Evolutionary conservation across 129 eudicot species (phyloP).

Genomic region (Flaveria ramosissima): DNA sequence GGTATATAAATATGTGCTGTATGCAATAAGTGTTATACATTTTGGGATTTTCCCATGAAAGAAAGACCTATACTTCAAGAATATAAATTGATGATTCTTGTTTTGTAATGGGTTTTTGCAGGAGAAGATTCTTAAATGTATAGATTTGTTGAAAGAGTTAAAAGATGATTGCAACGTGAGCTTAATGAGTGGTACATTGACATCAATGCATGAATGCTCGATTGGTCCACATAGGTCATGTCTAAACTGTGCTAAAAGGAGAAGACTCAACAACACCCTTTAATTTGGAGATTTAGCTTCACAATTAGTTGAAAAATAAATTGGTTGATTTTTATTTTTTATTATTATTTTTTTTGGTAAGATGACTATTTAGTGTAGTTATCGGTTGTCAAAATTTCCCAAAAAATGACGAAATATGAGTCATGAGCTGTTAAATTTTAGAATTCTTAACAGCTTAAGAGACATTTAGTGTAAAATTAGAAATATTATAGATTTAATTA

Average conservation of each 20-base stretch:
- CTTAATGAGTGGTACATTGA: conserved; percentile 26
- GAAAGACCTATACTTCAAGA: conserved; percentile 22
- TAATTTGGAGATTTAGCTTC: conserved; percentile 23
- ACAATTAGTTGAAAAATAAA: conserved; percentile 2
- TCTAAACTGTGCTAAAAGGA: conserved; percentile 39
- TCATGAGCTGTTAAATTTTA: conserved; percentile 52
- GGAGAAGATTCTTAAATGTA: conserved; percentile 52
- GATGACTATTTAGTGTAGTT: conserved; percentile 27
- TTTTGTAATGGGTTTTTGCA: conserved; percentile 33
- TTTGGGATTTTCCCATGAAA: conserved; percentile 7
- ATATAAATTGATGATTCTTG: not conserved
- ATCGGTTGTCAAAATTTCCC: conserved; percentile 4
- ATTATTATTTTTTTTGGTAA: conserved; percentile 14
- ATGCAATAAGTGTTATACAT: conserved; percentile 20
- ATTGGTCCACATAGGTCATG: conserved; percentile 40
- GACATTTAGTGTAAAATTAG: not conserved
- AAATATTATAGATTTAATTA: conserved; percentile 12
- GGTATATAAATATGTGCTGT: not conserved
- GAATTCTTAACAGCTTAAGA: conserved; percentile 51
- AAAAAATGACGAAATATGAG: conserved; percentile 8
- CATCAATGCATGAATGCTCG: conserved; percentile 50
- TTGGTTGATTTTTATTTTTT: not conserved
- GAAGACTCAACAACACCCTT: conserved; percentile 42
- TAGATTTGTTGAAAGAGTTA: conserved; percentile 40
- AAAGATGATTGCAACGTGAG: conserved; percentile 27